Conservation (phyloP, 1,284 basidiomycete species). For the Microbotryum intermedium region DNA sequence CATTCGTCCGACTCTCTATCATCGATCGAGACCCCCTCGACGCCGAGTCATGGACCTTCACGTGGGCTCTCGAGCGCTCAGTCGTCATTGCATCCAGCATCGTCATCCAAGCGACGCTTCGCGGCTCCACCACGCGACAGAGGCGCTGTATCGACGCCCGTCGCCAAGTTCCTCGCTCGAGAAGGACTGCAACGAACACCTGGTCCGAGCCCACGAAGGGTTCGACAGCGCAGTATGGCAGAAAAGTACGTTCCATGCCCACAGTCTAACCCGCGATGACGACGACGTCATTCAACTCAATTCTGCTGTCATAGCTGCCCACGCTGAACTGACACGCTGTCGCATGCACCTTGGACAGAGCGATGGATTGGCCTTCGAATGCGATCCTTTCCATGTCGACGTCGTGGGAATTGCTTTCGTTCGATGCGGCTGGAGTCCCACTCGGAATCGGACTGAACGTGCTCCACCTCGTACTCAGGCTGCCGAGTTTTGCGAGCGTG, state of each 20-base stretch:
- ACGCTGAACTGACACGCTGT: background rate
- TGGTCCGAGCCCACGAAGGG: background rate
- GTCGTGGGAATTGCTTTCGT: conserved; percentile 10
- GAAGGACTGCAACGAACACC: no score
- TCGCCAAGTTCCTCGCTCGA: no score
- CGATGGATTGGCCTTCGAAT: conserved; percentile 16
- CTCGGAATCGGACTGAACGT: conserved; percentile 12
- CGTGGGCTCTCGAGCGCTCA: no score
- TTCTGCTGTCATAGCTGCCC: background rate
- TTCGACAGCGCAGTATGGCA: background rate
- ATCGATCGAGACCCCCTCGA: no score
- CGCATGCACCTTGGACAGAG: background rate
- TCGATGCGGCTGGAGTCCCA: conserved; percentile 21
- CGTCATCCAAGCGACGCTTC: no score
- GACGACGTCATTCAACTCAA: background rate
- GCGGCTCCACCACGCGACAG: no score
- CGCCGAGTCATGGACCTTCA: no score
- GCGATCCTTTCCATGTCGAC: conserved; percentile 17
- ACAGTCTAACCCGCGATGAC: background rate
- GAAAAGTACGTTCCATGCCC: background rate
- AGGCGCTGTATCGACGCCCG: no score
- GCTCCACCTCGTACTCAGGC: conserved; percentile 19
- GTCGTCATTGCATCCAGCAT: no score
- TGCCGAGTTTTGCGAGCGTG: conserved; percentile 17
- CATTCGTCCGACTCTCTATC: no score